A percentile compares a stretch with the other conserved stretches of the same genome.
phyloP scores from a whole-genome alignment of 495 filamentous ascomycete genomes.

The Neurospora cerealis region DNA sequence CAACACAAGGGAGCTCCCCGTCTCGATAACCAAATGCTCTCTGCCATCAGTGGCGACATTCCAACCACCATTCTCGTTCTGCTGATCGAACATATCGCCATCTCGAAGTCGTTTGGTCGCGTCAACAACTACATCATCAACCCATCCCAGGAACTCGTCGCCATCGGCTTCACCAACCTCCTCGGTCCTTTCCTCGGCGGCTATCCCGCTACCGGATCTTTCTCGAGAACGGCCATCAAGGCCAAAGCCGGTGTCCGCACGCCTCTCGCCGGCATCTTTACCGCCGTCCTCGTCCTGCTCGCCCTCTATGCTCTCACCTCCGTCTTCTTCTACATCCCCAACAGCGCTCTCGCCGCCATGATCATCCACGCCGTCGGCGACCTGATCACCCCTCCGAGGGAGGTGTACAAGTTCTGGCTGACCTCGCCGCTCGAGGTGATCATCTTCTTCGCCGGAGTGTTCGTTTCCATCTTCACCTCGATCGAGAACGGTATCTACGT shows the following conservation, averaged over 20 bases:
- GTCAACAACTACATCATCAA: constrained; percentile 46
- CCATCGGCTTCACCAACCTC: constrained; percentile 43
- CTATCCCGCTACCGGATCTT: constrained; percentile 44
- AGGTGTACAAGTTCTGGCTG: constrained; percentile 42
- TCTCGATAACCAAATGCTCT: constrained; percentile 23
- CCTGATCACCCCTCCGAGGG: constrained; percentile 37
- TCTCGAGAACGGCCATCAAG: constrained; percentile 41
- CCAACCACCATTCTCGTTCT: constrained; percentile 37
- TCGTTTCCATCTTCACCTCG: constrained; percentile 40
- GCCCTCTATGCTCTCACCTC: constrained; percentile 43
- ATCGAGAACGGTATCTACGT: constrained; percentile 46
- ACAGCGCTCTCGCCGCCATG: constrained; percentile 32
- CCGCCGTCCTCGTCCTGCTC: constrained; percentile 40
- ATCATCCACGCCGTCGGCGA: constrained; percentile 47
- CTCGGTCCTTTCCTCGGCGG: constrained; percentile 43
- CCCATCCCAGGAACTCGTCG: constrained; percentile 45
- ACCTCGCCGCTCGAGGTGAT: constrained; percentile 40
- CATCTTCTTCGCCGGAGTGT: constrained; percentile 42
- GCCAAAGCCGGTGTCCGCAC: constrained; percentile 42
- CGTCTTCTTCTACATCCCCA: constrained; percentile 43
- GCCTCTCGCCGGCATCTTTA: constrained; percentile 42
- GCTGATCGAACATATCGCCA: constrained; percentile 45
- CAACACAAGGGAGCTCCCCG: constrained; percentile 29
- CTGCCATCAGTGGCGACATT: constrained; percentile 24
- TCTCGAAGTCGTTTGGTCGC: constrained; percentile 44